phyloP scores from a whole-genome alignment of 2,329 filamentous ascomycete species.

The Botryosphaeria dothidea region DNA sequence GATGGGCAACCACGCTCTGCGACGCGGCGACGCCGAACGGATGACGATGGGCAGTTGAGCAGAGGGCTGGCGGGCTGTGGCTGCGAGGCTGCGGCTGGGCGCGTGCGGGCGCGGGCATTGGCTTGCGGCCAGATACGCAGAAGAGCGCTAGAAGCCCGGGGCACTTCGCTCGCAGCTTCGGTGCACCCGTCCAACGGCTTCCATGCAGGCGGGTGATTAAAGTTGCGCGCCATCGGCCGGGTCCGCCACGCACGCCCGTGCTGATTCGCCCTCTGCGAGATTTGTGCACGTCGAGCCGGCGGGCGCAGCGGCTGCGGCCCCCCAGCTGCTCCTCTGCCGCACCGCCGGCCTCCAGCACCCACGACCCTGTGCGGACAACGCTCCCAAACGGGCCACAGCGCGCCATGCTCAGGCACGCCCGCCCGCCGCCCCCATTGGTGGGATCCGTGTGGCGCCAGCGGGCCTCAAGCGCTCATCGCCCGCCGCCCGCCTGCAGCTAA shows the following conservation, averaged over 20 bases:
- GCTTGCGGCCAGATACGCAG: neutral
- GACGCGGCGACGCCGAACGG: conserved; percentile 8
- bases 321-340: conserved; percentile 5
- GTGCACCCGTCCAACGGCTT: conserved; percentile 15
- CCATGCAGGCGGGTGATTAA: conserved; percentile 17
- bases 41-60: neutral
- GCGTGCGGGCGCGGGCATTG: conserved; percentile 4
- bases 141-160: conserved; percentile 13
- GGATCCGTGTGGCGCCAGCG: conserved; percentile 12
- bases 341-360: neutral
- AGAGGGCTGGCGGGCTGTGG: neutral
- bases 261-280: conserved; percentile 6
- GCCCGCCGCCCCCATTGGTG: neutral
- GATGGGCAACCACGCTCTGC: neutral
- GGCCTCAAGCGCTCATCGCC: neutral
- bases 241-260: neutral
- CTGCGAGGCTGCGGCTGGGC: neutral
- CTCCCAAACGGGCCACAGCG: conserved; percentile 1
- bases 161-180: conserved; percentile 16
- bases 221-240: conserved; percentile 14
- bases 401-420: conserved; percentile 9
- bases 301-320: conserved; percentile 9
- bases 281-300: conserved; percentile 5
- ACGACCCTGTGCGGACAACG: neutral
- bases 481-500: conserved; percentile 3